Evolutionary conservation across 2,329 filamentous ascomycete genomes (phyloP).

Genomic region (Talaromyces piceae): DNA sequence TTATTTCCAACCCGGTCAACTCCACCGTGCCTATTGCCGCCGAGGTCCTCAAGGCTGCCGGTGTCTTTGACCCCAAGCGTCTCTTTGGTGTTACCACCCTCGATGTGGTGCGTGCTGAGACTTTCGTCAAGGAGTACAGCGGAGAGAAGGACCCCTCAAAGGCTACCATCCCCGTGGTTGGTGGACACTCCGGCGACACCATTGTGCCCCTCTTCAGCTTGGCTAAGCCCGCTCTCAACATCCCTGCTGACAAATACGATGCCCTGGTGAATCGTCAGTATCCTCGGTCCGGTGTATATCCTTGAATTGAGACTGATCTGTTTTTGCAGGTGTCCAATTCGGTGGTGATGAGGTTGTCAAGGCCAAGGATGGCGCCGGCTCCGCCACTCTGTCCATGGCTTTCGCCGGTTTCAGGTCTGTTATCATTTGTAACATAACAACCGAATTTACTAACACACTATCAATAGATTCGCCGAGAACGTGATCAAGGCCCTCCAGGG

Average conservation of each 20-base stretch:
- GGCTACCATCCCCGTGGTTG: slow-evolving; percentile 82
- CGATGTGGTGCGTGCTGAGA: slow-evolving; percentile 96
- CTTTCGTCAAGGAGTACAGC: slow-evolving; percentile 79
- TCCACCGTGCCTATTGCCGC: slow-evolving; percentile 96
- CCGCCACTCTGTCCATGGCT: slow-evolving; percentile 88
- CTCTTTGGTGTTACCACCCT: slow-evolving; percentile 98
- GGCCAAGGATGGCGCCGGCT: slow-evolving; percentile 87
- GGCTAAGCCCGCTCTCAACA: slow-evolving; percentile 68
- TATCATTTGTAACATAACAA: slow-evolving; percentile 10
- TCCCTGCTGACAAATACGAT: slow-evolving; percentile 84
- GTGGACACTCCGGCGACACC: slow-evolving; percentile 95
- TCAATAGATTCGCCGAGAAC: slow-evolving; percentile 77
- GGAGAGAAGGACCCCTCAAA: slow-evolving; percentile 77
- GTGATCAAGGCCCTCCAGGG: slow-evolving; percentile 82
- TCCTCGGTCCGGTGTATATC: neutral
- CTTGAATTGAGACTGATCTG: neutral
- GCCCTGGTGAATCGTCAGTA: slow-evolving; percentile 72
- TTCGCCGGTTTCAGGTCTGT: slow-evolving; percentile 85
- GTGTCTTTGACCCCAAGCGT: slow-evolving; percentile 89
- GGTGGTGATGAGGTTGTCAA: slow-evolving; percentile 96
- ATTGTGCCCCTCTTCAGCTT: slow-evolving; percentile 97
- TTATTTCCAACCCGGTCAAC: slow-evolving; percentile 99
- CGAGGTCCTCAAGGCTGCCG: slow-evolving; percentile 88
- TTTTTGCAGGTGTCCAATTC: slow-evolving; percentile 66
- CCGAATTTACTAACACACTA: slow-evolving; percentile 14